phyloP scores from a whole-genome alignment of 1,284 basidiomycete genomes.

The Flammula alnicola region DNA sequence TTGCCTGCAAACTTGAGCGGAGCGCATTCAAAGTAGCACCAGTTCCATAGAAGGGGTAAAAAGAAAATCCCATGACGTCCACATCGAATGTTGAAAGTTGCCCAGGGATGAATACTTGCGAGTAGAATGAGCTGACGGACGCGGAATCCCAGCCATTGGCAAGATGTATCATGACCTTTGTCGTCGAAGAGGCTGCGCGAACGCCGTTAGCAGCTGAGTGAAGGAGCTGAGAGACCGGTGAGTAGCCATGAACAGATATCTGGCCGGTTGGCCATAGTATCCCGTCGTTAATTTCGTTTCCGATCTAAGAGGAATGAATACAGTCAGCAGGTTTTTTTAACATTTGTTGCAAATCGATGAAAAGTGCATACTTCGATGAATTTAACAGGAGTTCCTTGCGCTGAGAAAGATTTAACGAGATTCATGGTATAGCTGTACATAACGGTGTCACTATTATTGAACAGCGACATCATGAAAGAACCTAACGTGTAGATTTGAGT shows the following conservation, averaged over 20 bases:
- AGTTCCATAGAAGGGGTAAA: constrained; percentile 67
- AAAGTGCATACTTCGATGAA: constrained; percentile 46
- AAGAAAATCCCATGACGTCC: constrained; percentile 66
- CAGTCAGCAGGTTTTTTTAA: background rate
- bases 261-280: constrained; percentile 64
- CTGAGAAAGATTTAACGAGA: constrained; percentile 53
- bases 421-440: constrained; percentile 52
- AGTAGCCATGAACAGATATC: constrained; percentile 58
- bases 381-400: constrained; percentile 58
- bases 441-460: background rate
- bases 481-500: constrained; percentile 57
- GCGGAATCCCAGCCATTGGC: constrained; percentile 65
- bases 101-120: constrained; percentile 56
- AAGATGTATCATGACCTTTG: constrained; percentile 63
- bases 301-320: constrained; percentile 45
- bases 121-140: constrained; percentile 53
- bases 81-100: constrained; percentile 53
- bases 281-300: constrained; percentile 68
- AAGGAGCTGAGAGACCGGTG: constrained; percentile 60
- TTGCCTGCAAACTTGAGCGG: constrained; percentile 52
- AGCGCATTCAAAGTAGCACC: constrained; percentile 57
- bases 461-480: background rate
- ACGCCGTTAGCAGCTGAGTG: constrained; percentile 62
- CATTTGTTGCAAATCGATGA: background rate
- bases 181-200: constrained; percentile 44